These are phyloP conservation scores for Flaveria bidentis DNA, from an alignment of 129 eudicot genomes.

Conservation along the genomic window DNA sequence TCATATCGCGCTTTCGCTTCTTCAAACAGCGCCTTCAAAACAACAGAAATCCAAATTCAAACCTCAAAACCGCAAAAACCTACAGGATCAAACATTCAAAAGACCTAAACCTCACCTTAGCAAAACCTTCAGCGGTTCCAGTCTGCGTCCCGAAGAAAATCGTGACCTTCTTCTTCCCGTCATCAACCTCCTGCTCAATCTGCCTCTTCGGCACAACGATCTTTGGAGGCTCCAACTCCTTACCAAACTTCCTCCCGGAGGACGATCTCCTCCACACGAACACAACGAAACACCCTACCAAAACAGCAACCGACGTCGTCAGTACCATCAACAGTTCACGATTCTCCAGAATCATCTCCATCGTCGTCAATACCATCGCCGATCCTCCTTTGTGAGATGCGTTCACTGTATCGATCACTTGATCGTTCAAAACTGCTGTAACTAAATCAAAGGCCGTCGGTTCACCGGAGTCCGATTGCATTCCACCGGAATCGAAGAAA, in stretches of 20 bases:
- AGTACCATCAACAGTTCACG: constrained; percentile 60
- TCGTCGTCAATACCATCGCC: constrained; percentile 16
- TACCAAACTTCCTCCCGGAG: constrained; percentile 44
- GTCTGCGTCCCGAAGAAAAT: constrained; percentile 89
- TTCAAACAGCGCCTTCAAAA: constrained; percentile 67
- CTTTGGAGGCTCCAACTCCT: constrained; percentile 40
- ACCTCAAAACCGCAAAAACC: neutral
- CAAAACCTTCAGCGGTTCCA: constrained; percentile 99
- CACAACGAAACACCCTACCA: constrained; percentile 55
- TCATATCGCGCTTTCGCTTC: constrained; percentile 93
- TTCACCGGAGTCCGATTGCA: constrained; percentile 59
- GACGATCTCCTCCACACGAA: constrained; percentile 69
- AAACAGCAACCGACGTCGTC: constrained; percentile 62
- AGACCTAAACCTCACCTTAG: constrained; percentile 53
- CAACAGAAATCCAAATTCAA: constrained; percentile 9
- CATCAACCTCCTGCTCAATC: constrained; percentile 54
- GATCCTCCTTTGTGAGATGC: constrained; percentile 36
- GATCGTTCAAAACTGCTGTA: constrained; percentile 49
- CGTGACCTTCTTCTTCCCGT: constrained; percentile 82
- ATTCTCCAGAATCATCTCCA: constrained; percentile 37
- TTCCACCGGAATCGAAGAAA: constrained; percentile 12
- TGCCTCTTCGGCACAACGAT: constrained; percentile 48
- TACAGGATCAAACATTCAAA: neutral
- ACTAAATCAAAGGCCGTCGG: constrained; percentile 62
- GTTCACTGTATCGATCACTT: constrained; percentile 35